phyloP scores from a whole-genome alignment of 1,139 yeast genomes.

The Torulaspora globosa region DNA sequence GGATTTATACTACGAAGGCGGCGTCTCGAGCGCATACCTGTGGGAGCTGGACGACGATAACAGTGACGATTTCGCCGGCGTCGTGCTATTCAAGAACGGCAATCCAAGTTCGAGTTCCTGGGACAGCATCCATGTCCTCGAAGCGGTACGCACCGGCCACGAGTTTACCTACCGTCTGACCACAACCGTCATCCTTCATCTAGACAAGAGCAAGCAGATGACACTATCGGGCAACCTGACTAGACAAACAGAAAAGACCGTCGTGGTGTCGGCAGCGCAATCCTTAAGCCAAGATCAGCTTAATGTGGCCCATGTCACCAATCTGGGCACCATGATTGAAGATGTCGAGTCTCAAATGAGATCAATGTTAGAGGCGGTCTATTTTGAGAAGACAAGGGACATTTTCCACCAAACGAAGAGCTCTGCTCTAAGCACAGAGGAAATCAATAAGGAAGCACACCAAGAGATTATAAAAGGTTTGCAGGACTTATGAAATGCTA shows the following conservation, averaged over 20 bases:
- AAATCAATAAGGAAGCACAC: conserved; percentile 26
- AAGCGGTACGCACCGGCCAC: conserved; percentile 51
- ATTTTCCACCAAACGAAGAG: conserved; percentile 41
- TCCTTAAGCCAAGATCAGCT: conserved; percentile 38
- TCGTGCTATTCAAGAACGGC: conserved; percentile 74
- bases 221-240: conserved; percentile 80
- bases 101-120: conserved; percentile 54
- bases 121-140: conserved; percentile 93
- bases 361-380: conserved; percentile 84
- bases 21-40: conserved; percentile 81
- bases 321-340: conserved; percentile 81
- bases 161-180: conserved; percentile 65
- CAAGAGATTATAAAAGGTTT: conserved; percentile 34
- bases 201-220: conserved; percentile 43
- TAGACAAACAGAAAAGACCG: conserved; percentile 61
- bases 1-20: conserved; percentile 92
- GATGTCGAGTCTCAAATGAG: conserved; percentile 86
- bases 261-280: conserved; percentile 39
- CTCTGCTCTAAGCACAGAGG: conserved; percentile 15
- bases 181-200: conserved; percentile 79
- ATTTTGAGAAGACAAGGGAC: conserved; percentile 91
- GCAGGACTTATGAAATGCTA: conserved; percentile 20
- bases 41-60: conserved; percentile 63
- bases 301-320: conserved; percentile 61
- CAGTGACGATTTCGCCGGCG: conserved; percentile 73